Conservation (phyloP, 345 rosid species). For the Dimocarpus longan region DNA sequence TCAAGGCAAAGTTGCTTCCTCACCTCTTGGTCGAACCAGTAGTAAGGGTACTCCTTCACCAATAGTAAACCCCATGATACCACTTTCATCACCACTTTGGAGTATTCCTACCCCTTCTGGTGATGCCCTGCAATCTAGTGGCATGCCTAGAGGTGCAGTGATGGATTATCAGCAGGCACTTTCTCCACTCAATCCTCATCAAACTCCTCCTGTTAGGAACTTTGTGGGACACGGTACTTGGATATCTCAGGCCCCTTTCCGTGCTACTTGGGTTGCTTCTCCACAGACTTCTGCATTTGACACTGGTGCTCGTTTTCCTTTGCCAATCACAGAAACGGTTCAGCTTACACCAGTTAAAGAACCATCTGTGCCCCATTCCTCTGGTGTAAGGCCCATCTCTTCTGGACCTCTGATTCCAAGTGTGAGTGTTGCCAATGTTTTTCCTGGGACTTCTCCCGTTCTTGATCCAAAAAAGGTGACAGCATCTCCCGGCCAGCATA, state of each 20-base stretch:
- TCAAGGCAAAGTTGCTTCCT: constrained; percentile 49
- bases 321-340: constrained; percentile 59
- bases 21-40: constrained; percentile 53
- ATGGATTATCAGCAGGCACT: constrained; percentile 61
- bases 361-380: constrained; percentile 44
- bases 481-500: constrained; percentile 46
- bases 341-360: constrained; percentile 68
- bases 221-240: constrained; percentile 68
- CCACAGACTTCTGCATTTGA: constrained; percentile 67
- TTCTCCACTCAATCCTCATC: constrained; percentile 73
- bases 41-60: constrained; percentile 59
- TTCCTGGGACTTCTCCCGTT: constrained; percentile 43
- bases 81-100: constrained; percentile 91
- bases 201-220: constrained; percentile 58
- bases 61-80: constrained; percentile 51
- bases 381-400: constrained; percentile 48
- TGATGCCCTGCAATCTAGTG: constrained; percentile 57
- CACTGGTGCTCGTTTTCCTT: constrained; percentile 56
- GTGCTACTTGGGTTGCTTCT: constrained; percentile 67
- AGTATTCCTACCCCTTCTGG: constrained; percentile 57
- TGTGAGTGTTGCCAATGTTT: constrained; percentile 45
- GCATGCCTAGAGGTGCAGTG: constrained; percentile 60
- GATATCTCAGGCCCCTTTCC: constrained; percentile 76
- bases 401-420: constrained; percentile 38
- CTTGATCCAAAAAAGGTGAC: constrained; percentile 48